Conservation (phyloP, 2,329 filamentous ascomycete species). For the Monosporascus sp. region DNA sequence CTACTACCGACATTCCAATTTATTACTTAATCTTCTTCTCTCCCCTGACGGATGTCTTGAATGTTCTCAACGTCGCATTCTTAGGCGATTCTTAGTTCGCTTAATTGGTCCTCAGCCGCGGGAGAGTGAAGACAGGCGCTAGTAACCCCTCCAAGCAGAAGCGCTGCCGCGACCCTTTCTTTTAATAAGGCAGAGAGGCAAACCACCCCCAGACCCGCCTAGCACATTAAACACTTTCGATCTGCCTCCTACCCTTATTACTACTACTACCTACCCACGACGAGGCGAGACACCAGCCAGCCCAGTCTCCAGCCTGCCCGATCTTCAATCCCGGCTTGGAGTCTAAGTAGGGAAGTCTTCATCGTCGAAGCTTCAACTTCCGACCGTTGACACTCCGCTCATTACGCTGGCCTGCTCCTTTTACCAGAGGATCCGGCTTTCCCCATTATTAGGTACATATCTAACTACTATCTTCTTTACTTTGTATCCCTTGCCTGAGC, state of each 20-base stretch:
- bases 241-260: background rate
- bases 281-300: background rate
- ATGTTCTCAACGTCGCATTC: constrained; percentile 19
- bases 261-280: background rate
- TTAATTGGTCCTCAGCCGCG: constrained; percentile 15
- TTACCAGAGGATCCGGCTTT: background rate
- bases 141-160: constrained; percentile 4
- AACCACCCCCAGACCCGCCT: constrained; percentile 9
- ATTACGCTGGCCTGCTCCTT: background rate
- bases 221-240: constrained; percentile 8
- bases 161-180: constrained; percentile 1
- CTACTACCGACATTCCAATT: background rate
- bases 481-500: too few relatives aligned
- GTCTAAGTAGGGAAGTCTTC: background rate
- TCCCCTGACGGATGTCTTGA: constrained; percentile 12
- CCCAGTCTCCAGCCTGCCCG: background rate
- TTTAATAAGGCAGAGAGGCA: background rate
- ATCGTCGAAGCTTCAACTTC: background rate
- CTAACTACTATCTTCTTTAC: too few relatives aligned
- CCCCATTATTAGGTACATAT: background rate
- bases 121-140: constrained; percentile 12
- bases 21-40: background rate
- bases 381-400: background rate
- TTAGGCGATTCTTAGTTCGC: constrained; percentile 19
- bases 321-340: background rate